Evolutionary conservation across 257 asterid genomes (phyloP), one percentile per base, ranked within the genome.

Genomic region (Eucommia ulmoides): DNA sequence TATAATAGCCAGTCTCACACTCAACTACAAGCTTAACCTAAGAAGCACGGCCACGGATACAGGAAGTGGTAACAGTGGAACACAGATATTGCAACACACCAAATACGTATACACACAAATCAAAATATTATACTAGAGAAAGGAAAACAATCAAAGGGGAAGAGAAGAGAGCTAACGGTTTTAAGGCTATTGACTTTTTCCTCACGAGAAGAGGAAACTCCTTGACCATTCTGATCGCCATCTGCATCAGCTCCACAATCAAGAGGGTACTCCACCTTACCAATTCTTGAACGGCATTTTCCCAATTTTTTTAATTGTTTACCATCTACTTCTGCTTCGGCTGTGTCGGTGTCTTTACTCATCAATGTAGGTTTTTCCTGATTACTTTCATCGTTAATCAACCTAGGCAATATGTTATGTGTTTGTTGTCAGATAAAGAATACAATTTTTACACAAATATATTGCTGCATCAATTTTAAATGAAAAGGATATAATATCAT

Each of bases 161-260:
- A n/a, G n/a, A n/a, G n/a, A n/a, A n/a, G n/a, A 29, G 38, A 29
- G 70, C 96, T 74, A 68, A 91, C 98, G 54, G 94, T 85, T 79
- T 83, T 81, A 48, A 86, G 94, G 78, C 94, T 91, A 91, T 96
- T 83, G 65, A 79, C 93, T 91, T 91, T 91, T 73, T 91, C 98
- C 66, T 86, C 98, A 15, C 96, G 94, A 33, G 82, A 81, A 51
- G 84, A 53, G 41, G 83, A 58, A 18, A 66, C 60, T 45, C 96
- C 94, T 59, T 74, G 94, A 54, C 77, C 82, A 74, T 69, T 80
- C 77, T 78, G 96, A 61, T 91, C 98, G 51, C 65, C 76, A 26
- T 85, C 96, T 61, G 69, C 70, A 56, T 86, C 94, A 55, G 73
- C 78, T 56, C 78, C 94, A 72, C 76, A 78, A 51, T 91, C 98